Evolutionary conservation across 163 green algal genomes (phyloP).

Genomic region (Volvox carteri): DNA sequence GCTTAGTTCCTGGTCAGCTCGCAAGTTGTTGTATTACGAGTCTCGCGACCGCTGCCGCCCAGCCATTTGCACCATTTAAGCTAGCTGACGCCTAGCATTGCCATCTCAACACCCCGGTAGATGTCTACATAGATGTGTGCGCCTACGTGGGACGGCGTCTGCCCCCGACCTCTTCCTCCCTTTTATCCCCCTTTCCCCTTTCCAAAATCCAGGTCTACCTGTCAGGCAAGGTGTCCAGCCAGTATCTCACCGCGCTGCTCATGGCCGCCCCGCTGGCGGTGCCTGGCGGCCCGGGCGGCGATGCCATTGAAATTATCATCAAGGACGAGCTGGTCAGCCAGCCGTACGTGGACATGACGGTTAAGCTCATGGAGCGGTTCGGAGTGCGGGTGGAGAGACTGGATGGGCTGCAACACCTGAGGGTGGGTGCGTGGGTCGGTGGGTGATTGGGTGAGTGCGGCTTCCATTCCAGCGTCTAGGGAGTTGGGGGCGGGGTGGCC

Average conservation of each 20-base stretch:
- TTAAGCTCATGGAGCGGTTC: slow-evolving; percentile 98
- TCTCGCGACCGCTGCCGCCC: too few relatives aligned
- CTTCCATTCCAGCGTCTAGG: too few relatives aligned
- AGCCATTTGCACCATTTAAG: too few relatives aligned
- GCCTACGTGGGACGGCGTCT: too few relatives aligned
- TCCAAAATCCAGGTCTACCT: slow-evolving; percentile 87
- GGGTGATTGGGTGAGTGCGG: background rate
- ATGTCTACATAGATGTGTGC: too few relatives aligned
- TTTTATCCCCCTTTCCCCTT: too few relatives aligned
- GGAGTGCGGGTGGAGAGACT: slow-evolving; percentile 86
- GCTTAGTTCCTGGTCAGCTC: too few relatives aligned
- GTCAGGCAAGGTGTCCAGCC: slow-evolving; percentile 89
- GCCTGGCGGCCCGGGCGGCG: slow-evolving; percentile 29
- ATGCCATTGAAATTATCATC: slow-evolving; percentile 57
- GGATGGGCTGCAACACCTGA: slow-evolving; percentile 89
- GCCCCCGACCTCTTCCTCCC: too few relatives aligned
- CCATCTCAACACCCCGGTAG: too few relatives aligned
- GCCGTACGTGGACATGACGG: slow-evolving; percentile 99
- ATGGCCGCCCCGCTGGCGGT: slow-evolving; percentile 94
- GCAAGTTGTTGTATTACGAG: too few relatives aligned
- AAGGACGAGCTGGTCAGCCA: slow-evolving; percentile 93
- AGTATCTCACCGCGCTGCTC: slow-evolving; percentile 96
- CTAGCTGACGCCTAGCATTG: too few relatives aligned
- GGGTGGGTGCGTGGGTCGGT: slow-evolving; percentile 49
- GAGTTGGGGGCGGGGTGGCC: too few relatives aligned